Conservation (phyloP, 495 filamentous ascomycete genomes). For the Penicillium taxi region DNA sequence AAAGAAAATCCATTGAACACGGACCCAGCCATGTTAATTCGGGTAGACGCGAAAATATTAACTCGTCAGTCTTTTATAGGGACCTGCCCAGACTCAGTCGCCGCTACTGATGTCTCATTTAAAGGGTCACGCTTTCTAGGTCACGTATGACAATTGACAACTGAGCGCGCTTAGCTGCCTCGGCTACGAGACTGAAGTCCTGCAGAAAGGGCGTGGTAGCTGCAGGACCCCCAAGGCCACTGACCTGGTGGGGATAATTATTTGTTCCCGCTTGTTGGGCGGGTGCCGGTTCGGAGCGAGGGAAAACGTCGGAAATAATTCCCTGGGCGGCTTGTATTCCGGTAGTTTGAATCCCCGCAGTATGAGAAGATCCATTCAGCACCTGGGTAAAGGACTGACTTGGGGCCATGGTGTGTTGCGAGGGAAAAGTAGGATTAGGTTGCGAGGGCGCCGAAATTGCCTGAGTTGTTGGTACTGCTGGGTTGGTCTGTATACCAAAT, state of each 20-base stretch:
- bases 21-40: too few relatives aligned
- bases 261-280: conserved; percentile 14
- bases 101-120: conserved; percentile 6
- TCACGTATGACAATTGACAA: conserved; percentile 82
- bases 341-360: neutral
- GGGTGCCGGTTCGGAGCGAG: conserved; percentile 10
- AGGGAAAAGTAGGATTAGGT: conserved; percentile 7
- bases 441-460: conserved; percentile 11
- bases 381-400: conserved; percentile 13
- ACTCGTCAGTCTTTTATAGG: conserved; percentile 1
- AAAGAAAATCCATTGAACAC: too few relatives aligned
- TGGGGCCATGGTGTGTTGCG: conserved; percentile 11
- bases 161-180: conserved; percentile 88
- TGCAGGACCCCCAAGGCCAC: conserved; percentile 38
- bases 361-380: conserved; percentile 7
- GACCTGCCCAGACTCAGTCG: conserved; percentile 8
- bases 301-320: conserved; percentile 3
- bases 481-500: conserved; percentile 4
- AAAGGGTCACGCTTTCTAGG: conserved; percentile 49
- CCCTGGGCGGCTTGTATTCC: conserved; percentile 7
- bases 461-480: conserved; percentile 9
- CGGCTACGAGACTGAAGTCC: conserved; percentile 83
- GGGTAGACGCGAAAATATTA: too few relatives aligned
- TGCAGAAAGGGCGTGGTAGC: conserved; percentile 56
- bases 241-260: conserved; percentile 24